Percentiles rank a stretch among this genome's conserved stretches.
These are phyloP conservation scores for Limonium bicolor DNA, from an alignment of 148 eudicot species.

Conservation along the genomic window DNA sequence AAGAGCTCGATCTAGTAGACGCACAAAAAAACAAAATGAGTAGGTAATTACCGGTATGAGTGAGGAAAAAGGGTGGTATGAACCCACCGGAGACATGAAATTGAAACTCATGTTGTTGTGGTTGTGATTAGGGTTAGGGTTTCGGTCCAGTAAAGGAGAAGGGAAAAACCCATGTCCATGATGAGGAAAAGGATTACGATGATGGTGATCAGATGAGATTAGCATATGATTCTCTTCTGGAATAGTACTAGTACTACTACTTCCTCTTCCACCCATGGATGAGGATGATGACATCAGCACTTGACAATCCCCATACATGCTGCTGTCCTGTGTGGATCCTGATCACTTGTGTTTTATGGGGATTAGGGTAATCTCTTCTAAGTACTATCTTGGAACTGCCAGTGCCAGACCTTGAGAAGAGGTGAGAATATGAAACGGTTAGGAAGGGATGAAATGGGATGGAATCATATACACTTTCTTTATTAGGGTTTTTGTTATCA, in stretches of 20 bases:
- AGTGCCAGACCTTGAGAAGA: no score
- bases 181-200: background rate
- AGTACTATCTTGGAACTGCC: no score
- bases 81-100: slow-evolving; percentile 1
- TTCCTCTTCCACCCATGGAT: slow-evolving; percentile 3
- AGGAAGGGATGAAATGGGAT: no score
- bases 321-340: no score
- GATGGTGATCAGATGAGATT: slow-evolving; percentile 2
- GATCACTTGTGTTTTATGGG: no score
- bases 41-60: background rate
- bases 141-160: slow-evolving; percentile 2
- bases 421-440: no score
- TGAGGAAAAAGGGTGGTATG: background rate
- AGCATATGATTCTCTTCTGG: background rate
- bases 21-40: background rate
- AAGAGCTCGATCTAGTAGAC: background rate
- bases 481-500: no score
- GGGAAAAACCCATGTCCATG: background rate
- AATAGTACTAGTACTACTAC: no score
- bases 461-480: no score
- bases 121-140: no score
- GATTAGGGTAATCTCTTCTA: no score
- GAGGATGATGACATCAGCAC: slow-evolving; percentile 5
- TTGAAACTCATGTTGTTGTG: no score
- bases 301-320: slow-evolving; percentile 5